Evolutionary conservation across 495 filamentous ascomycete genomes (phyloP), one percentile per base, ranked within the genome.

Genomic region (Hypomontagnella monticulosa): DNA sequence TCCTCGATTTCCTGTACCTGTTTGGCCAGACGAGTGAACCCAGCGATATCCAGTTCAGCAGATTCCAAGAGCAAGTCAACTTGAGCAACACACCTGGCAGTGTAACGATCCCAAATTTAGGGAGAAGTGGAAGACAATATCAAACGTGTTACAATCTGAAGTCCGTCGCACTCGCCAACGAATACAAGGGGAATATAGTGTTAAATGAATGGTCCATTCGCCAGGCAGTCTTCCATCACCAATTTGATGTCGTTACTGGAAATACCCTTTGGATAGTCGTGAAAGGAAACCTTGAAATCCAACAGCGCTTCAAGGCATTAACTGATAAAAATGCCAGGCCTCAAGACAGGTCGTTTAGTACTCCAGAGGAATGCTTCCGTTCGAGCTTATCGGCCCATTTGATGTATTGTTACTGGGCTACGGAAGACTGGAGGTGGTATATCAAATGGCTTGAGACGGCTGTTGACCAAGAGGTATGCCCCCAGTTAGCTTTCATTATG

Each of bases 61-160:
- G 67, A n/a, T 73, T 73, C 40, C 62, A 49, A 63, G 78, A 61
- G 52, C 70, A 51, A 18, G 52, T 60, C 16, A 70, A 42, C 8
- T 72, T 48, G 47, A 62, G 38, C 67, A 75, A 57, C 61, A 69
- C 23, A 51, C 71, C 57, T 72, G 73, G 51, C 70, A 71, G 51
- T 27, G 41, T 54, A 10, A 11, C 38, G 2, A 16, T 49, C 3
- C 42, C 57, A n/a, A 30, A 46, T 5, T 54, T 82, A 6, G 77
- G 78, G 15, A 71, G 80, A 49, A 76, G 72, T 33, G 80, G 79
- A 4, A 66, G 60, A 18, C 70, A 75, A 19, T 73, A 76, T 46
- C 77, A 78, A 50, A 32, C 81, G 11, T 75, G 73, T 47, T 82
- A 79, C 52, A 82, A 77, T 57, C 68, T 81, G 9, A 78, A 78